Evolutionary conservation across 306 rosid genomes (phyloP).

Genomic region (Castanea sativa): DNA sequence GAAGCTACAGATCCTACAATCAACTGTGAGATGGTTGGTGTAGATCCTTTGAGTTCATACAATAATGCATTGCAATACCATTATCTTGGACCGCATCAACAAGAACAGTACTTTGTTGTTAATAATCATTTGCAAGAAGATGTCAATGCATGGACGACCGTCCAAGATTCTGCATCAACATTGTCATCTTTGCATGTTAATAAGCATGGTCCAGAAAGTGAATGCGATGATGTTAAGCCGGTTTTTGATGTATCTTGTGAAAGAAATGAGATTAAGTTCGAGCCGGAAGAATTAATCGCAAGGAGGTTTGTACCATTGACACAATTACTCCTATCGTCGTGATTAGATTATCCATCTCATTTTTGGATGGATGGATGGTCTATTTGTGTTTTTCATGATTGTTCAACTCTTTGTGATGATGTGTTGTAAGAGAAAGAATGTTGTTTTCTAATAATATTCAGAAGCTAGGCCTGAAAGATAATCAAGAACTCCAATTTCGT

Average conservation of each 20-base stretch:
- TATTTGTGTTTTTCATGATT: no score
- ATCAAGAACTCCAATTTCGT: no score
- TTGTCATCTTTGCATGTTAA: slow-evolving; percentile 45
- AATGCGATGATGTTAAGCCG: slow-evolving; percentile 41
- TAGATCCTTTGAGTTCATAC: slow-evolving; percentile 41
- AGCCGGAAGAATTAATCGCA: slow-evolving; percentile 28
- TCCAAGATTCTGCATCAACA: slow-evolving; percentile 41
- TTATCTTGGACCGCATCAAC: slow-evolving; percentile 24
- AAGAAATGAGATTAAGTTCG: slow-evolving; percentile 38
- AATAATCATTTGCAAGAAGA: slow-evolving; percentile 41
- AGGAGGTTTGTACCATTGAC: slow-evolving; percentile 45
- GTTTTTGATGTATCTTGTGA: slow-evolving; percentile 29
- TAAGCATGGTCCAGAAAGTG: slow-evolving; percentile 31
- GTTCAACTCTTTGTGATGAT: no score
- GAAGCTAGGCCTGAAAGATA: no score
- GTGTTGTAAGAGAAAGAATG: no score
- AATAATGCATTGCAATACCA: slow-evolving; percentile 14
- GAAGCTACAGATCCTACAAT: neutral
- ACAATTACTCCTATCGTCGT: neutral
- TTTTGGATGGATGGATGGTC: no score
- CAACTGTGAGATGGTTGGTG: slow-evolving; percentile 15
- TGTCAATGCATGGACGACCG: slow-evolving; percentile 49
- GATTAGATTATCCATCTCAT: neutral
- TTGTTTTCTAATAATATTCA: no score
- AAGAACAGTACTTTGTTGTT: slow-evolving; percentile 24